Evolutionary conservation across 2,329 filamentous ascomycete genomes (phyloP).

Genomic region (Microdochium trichocladiopsis): DNA sequence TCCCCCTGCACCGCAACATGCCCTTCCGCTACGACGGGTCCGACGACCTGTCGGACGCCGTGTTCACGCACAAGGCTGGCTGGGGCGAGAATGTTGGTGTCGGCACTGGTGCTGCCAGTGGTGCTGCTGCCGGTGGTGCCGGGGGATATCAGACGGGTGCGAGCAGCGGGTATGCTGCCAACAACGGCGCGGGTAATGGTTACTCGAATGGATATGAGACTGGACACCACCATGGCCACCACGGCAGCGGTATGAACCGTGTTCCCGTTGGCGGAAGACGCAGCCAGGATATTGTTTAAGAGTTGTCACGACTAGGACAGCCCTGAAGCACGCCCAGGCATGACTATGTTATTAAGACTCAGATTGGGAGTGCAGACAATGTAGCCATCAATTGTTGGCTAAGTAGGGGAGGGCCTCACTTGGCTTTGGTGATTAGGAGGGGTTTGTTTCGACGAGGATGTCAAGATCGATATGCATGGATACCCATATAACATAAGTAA

Average conservation of each 20-base stretch:
- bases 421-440: no score
- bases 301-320: neutral
- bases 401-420: no score
- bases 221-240: neutral
- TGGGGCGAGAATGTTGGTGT: constrained; percentile 42
- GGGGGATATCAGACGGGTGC: neutral
- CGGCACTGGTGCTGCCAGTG: constrained; percentile 12
- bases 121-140: neutral
- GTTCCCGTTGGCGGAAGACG: neutral
- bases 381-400: no score
- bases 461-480: no score
- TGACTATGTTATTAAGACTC: no score
- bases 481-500: no score
- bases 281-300: neutral
- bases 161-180: no score
- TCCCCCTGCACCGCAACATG: constrained; percentile 52
- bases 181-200: neutral
- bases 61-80: constrained; percentile 52
- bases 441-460: no score
- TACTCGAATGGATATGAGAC: no score
- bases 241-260: neutral
- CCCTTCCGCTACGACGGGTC: constrained; percentile 43
- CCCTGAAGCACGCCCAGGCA: no score
- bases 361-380: no score
- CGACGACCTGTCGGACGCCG: constrained; percentile 41